Conservation (phyloP, 176 grass and related monocot species). For the Oryza brachyantha region DNA sequence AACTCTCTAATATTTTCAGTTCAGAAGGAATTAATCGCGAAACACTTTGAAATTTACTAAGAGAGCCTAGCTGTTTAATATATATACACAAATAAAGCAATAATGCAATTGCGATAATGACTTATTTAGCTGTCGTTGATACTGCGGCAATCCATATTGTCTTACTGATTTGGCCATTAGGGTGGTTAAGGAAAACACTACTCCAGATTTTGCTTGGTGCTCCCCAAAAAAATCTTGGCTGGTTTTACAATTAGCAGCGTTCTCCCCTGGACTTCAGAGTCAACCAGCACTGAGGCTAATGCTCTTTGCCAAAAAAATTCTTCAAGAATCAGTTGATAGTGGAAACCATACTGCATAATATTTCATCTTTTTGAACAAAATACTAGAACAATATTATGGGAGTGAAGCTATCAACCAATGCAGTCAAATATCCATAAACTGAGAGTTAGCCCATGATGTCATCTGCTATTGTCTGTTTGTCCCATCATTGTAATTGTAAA, state of each 20-base stretch:
- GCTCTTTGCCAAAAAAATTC: constrained; percentile 38
- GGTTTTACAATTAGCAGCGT: not conserved
- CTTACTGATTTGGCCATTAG: not conserved
- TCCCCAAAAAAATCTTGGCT: not conserved
- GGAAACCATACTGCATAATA: not conserved
- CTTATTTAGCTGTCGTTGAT: not conserved
- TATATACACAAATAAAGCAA: not conserved
- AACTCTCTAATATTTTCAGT: not conserved
- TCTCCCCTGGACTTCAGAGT: not conserved
- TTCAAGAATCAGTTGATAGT: not conserved
- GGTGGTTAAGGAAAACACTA: not conserved
- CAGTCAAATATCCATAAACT: not conserved
- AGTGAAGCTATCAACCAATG: not conserved
- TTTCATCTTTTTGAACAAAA: constrained; percentile 24
- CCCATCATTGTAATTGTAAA: not conserved
- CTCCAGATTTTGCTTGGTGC: not conserved
- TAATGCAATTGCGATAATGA: not conserved
- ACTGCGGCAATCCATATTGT: not conserved
- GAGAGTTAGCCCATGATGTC: not conserved
- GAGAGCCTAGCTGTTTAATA: not conserved
- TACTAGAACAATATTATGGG: constrained; percentile 32
- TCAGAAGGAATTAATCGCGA: not conserved
- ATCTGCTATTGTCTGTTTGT: not conserved
- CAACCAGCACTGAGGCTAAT: constrained; percentile 10
- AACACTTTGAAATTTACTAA: not conserved